Percentiles rank a stretch among this genome's conserved stretches.
Conservation (phyloP, 495 filamentous ascomycete genomes). For the Aspergillus steynii region DNA sequence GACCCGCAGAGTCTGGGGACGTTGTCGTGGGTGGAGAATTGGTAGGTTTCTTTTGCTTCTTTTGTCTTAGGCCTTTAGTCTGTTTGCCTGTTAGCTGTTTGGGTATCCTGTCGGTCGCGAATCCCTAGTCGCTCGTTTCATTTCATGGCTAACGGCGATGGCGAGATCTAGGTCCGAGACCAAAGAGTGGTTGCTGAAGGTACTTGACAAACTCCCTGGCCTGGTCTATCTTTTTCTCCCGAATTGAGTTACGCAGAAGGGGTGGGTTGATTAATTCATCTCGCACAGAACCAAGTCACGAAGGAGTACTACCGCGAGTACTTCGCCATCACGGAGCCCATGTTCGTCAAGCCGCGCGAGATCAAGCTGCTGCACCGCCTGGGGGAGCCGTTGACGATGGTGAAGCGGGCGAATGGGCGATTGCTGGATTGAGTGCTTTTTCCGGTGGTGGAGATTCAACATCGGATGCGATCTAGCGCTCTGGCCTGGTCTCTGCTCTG, state of each 20-base stretch:
- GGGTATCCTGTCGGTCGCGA: too few relatives aligned
- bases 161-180: constrained; percentile 28
- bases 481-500: too few relatives aligned
- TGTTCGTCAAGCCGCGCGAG: constrained; percentile 50
- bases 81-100: too few relatives aligned
- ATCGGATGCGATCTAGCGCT: too few relatives aligned
- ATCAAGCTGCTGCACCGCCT: constrained; percentile 38
- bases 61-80: too few relatives aligned
- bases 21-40: constrained; percentile 49
- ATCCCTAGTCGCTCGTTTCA: too few relatives aligned
- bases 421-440: neutral
- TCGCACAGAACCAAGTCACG: constrained; percentile 42
- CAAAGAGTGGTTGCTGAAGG: constrained; percentile 42
- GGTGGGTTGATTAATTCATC: too few relatives aligned
- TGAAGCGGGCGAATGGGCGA: constrained; percentile 23
- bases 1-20: constrained; percentile 40
- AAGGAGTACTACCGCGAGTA: constrained; percentile 55
- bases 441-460: too few relatives aligned
- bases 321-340: constrained; percentile 43
- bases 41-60: constrained; percentile 25
- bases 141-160: constrained; percentile 8
- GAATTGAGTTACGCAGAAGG: neutral
- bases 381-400: constrained; percentile 31
- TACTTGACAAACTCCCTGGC: constrained; percentile 14
- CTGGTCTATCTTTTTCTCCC: neutral